These are phyloP conservation scores for Aspergillus kassunensis DNA, from an alignment of 495 filamentous ascomycete species.

Conservation along the genomic window DNA sequence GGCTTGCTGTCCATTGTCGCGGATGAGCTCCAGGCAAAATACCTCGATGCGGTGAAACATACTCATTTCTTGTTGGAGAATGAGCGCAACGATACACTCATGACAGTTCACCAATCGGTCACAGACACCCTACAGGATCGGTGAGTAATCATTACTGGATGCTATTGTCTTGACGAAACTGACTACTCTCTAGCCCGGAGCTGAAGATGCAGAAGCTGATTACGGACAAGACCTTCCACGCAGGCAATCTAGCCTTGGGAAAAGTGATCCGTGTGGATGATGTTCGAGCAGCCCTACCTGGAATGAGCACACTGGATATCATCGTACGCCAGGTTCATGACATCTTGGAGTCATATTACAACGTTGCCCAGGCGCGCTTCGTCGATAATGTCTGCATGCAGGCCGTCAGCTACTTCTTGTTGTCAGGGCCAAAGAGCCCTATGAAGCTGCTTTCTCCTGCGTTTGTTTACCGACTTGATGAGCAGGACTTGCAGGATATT, in stretches of 20 bases:
- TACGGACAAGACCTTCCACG: neutral
- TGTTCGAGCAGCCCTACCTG: constrained; percentile 16
- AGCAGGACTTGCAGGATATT: constrained; percentile 38
- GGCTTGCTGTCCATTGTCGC: constrained; percentile 39
- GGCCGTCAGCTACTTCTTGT: constrained; percentile 30
- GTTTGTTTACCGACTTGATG: constrained; percentile 32
- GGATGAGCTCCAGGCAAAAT: constrained; percentile 40
- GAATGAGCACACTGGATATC: constrained; percentile 45
- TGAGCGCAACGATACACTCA: constrained; percentile 41
- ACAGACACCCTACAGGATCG: constrained; percentile 43
- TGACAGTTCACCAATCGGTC: constrained; percentile 54
- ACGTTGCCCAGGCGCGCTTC: constrained; percentile 52
- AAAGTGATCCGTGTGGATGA: constrained; percentile 1
- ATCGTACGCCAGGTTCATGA: constrained; percentile 53
- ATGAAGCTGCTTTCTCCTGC: constrained; percentile 31
- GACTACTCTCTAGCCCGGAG: neutral
- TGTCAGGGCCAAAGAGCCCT: constrained; percentile 30
- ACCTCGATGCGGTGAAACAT: constrained; percentile 40
- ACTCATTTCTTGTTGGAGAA: constrained; percentile 44
- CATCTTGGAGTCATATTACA: constrained; percentile 57
- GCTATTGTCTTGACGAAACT: neutral
- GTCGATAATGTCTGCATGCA: constrained; percentile 53
- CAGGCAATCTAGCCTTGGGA: neutral
- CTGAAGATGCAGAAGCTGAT: constrained; percentile 13
- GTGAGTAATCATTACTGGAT: neutral